Evolutionary conservation across 2,329 filamentous ascomycete genomes (phyloP).

Genomic region (Cryoendolithus antarcticus): DNA sequence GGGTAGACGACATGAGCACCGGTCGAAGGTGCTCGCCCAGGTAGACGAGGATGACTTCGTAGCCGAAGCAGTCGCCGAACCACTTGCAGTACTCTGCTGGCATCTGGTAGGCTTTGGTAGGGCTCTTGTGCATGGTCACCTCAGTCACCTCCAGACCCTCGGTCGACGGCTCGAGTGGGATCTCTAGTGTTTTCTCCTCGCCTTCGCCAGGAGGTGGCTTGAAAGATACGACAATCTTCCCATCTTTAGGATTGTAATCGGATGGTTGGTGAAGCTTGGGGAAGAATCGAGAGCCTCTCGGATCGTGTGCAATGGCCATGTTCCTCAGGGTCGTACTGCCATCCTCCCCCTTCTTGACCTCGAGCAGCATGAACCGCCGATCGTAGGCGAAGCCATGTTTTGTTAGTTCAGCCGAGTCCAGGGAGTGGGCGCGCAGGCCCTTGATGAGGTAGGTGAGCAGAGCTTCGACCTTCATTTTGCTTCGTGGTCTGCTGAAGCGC

Average conservation of each 20-base stretch:
- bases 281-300: constrained; percentile 30
- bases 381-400: constrained; percentile 35
- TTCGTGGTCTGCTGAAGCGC: neutral
- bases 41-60: constrained; percentile 30
- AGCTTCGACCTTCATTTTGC: constrained; percentile 21
- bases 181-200: constrained; percentile 16
- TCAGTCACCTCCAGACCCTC: constrained; percentile 24
- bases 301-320: constrained; percentile 29
- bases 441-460: constrained; percentile 39
- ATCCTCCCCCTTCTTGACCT: constrained; percentile 22
- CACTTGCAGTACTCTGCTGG: constrained; percentile 28
- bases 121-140: constrained; percentile 32
- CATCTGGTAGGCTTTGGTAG: constrained; percentile 33
- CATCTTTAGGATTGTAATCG: constrained; percentile 17
- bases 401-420: constrained; percentile 28
- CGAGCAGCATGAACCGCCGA: constrained; percentile 31
- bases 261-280: constrained; percentile 24
- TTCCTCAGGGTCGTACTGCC: constrained; percentile 22
- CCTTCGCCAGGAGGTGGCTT: constrained; percentile 22
- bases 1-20: constrained; percentile 25
- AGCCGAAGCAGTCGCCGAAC: constrained; percentile 34
- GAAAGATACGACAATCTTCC: constrained; percentile 28
- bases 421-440: constrained; percentile 28
- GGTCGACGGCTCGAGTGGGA: constrained; percentile 30
- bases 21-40: constrained; percentile 29